Percentiles rank a stretch among this genome's conserved stretches.
Evolutionary conservation across 441 rosid species (phyloP).

Genomic region (Monsonia emarginata): DNA sequence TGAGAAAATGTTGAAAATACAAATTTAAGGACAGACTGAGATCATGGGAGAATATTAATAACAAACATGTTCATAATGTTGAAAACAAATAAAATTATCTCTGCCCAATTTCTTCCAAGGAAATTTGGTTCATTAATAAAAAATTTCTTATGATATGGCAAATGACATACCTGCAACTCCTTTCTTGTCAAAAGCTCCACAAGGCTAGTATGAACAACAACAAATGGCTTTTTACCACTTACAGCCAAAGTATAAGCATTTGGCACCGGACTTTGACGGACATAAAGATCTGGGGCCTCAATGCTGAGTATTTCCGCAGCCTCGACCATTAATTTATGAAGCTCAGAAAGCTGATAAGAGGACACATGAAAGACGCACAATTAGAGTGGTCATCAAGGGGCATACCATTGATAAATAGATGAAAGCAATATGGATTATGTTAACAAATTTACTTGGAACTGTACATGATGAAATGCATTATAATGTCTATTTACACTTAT

Average conservation of each 20-base stretch:
- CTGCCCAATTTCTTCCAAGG: no score
- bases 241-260: conserved; percentile 86
- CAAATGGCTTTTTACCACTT: conserved; percentile 81
- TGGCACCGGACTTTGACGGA: conserved; percentile 85
- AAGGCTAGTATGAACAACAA: conserved; percentile 78
- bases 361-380: no score
- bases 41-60: neutral
- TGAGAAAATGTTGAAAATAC: neutral
- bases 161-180: conserved; percentile 66
- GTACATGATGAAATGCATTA: neutral
- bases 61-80: conserved; percentile 13
- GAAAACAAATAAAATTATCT: no score
- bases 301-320: conserved; percentile 67
- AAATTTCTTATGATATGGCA: no score
- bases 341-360: conserved; percentile 63
- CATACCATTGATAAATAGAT: neutral
- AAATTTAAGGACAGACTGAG: neutral
- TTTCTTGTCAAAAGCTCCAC: conserved; percentile 75
- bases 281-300: conserved; percentile 80
- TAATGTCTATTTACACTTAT: no score
- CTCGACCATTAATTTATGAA: conserved; percentile 69
- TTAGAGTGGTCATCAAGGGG: neutral
- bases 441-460: neutral
- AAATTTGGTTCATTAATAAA: no score
- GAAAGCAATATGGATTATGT: neutral